Conservation (phyloP, 768 basidiomycete genomes). For the Boletus rubroflammeus region DNA sequence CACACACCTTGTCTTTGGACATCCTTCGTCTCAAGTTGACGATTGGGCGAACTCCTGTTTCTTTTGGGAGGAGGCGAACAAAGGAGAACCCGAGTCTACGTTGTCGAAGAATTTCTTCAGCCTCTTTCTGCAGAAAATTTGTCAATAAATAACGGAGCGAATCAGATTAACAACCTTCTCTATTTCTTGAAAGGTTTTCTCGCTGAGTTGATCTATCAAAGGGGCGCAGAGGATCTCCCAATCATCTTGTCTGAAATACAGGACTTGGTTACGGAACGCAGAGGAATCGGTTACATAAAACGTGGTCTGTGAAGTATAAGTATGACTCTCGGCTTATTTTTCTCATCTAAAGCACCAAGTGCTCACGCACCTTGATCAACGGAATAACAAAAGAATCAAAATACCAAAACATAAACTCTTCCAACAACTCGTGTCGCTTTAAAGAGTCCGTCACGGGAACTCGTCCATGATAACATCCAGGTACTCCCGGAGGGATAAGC, state of each 20-base stretch:
- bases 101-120: constrained; percentile 61
- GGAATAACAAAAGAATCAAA: constrained; percentile 82
- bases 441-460: constrained; percentile 62
- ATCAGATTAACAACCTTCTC: constrained; percentile 46
- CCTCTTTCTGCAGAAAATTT: constrained; percentile 49
- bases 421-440: constrained; percentile 76
- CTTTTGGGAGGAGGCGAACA: constrained; percentile 89
- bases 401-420: constrained; percentile 94
- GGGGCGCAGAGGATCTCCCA: constrained; percentile 86
- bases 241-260: constrained; percentile 94
- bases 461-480: constrained; percentile 40
- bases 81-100: constrained; percentile 80
- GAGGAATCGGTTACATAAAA: constrained; percentile 95
- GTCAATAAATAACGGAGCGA: neutral
- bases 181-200: constrained; percentile 67
- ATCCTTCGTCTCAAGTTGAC: constrained; percentile 75
- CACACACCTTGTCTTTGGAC: constrained; percentile 35
- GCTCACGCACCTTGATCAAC: constrained; percentile 62
- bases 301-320: constrained; percentile 54
- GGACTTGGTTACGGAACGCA: constrained; percentile 72
- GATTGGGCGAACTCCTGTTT: constrained; percentile 91
- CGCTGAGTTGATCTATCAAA: constrained; percentile 68
- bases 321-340: neutral
- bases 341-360: neutral
- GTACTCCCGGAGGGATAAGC: constrained; percentile 50